Base-by-base conservation (phyloP, 2,329 filamentous ascomycete genomes). In the Geosmithia putterillii region DNA sequence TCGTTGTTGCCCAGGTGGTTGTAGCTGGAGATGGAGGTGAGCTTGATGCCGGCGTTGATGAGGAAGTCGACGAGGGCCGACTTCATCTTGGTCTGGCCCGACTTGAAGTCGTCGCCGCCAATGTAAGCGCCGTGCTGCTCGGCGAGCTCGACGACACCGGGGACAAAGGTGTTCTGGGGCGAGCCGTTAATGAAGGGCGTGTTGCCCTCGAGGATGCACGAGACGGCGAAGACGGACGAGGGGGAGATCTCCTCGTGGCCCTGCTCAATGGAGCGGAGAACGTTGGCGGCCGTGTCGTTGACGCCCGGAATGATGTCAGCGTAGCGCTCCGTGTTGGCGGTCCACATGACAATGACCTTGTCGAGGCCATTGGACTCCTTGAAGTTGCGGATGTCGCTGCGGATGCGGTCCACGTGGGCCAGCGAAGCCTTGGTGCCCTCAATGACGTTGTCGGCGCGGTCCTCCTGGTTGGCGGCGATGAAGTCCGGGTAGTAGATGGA, bases 61-160 rank as follows among this genome's bases (percentile, higher is more conserved):
- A 98, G 69, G 71, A 98, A 98, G 68, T 98, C 92, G 39, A 96
- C 92, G 23, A 98, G 79, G 18, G 92, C 92, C 47, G 92, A 96
- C 73, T 98, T 98, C 92, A 98, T 98, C 81, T 98, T 98, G 62
- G 92, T 98, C 74, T 98, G 92, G 49, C 92, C 92, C 49, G 92
- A 96, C 73, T 98, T 98, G 82, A 98, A 98, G 70, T 98, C 92
- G 57, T 98, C 92, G 51, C 92, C 92, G 46, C 92, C 92, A 56
- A 98, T 88, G 71, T 94, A 98, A 48, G 89, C 80, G 45, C 77
- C 74, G 65, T 94, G 81, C 65, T 83, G 74, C 71, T 94, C 86
- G 19, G 92, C 92, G 46, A 98, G 79, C 58, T 90, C 74, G 52
- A 96, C 81, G 47, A 83, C 86, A 57, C 92, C 92, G 8, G 90